Evolutionary conservation across 2,329 filamentous ascomycete genomes (phyloP).

Genomic region (Xylariaceae sp.): DNA sequence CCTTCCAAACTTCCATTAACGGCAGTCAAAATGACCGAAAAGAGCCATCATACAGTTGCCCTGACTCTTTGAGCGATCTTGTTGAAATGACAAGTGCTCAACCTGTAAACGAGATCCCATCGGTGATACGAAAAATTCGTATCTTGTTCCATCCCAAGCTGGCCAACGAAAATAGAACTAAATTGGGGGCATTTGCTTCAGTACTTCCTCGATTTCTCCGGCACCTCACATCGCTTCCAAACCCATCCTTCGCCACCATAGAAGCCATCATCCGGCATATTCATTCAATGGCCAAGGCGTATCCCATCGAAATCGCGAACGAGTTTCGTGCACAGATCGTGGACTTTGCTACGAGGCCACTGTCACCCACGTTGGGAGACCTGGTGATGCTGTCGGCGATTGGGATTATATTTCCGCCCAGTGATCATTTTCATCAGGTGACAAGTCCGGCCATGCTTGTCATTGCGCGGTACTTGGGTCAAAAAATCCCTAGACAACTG

Average conservation of each 20-base stretch:
- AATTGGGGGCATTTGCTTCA: constrained; percentile 64
- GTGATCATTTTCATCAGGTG: constrained; percentile 95
- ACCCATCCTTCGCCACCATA: constrained; percentile 59
- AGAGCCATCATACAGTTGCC: constrained; percentile 79
- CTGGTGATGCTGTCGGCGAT: constrained; percentile 80
- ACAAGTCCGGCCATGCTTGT: constrained; percentile 84
- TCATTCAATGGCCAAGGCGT: constrained; percentile 86
- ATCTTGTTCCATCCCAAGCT: constrained; percentile 90
- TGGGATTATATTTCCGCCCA: constrained; percentile 83
- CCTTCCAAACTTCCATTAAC: constrained; percentile 36
- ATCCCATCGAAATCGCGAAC: constrained; percentile 70
- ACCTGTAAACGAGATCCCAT: constrained; percentile 62
- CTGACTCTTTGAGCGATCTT: constrained; percentile 71
- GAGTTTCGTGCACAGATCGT: constrained; percentile 72
- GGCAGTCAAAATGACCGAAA: constrained; percentile 41
- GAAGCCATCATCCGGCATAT: constrained; percentile 72
- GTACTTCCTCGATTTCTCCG: constrained; percentile 61
- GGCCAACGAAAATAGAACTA: constrained; percentile 77
- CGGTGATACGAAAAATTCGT: constrained; percentile 82
- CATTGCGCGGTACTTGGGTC: constrained; percentile 78
- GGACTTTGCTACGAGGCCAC: constrained; percentile 46
- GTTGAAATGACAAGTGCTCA: constrained; percentile 61
- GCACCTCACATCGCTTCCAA: constrained; percentile 40
- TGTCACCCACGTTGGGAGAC: constrained; percentile 62
- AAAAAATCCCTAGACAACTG: constrained; percentile 63